Base-by-base conservation (phyloP, 1,284 basidiomycete genomes). In the Phylloboletellus chloephorus region DNA sequence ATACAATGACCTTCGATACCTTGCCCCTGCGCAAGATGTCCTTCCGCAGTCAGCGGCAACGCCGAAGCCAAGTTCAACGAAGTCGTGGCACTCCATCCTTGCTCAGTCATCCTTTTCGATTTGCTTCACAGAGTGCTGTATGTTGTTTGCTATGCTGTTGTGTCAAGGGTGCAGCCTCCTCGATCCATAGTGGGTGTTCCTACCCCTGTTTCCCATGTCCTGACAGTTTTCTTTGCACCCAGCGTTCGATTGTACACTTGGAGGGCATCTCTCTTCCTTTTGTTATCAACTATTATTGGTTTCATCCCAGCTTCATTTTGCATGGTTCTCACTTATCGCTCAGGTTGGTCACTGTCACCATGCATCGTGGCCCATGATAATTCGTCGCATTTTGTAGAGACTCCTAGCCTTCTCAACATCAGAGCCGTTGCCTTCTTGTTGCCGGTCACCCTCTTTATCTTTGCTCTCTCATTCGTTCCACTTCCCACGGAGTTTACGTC, bases 111-210 rank as follows among this genome's bases (percentile, higher is more conserved):
- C 76, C 4, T 87, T 87, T 52, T 73, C 82, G 0, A 57, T 75
- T 21, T 81, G 77, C 50, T 83, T 87, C 54, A 73, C 78, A 3
- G 84, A 86, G 57, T 75, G 77, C 40, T 80, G 76, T 46, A 72
- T 74, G 47, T 63, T 88, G 43, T 86, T 87, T 52, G 49, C 75
- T 11, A 64, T 88, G 43, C 63, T 88, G 7, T 73, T 87, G 63
- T 69, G 73, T 21, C 85, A 88, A 60, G 81, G 73, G 3, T 36
- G 77, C 31, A 65, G 70, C 35, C 39, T 78, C 1, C 66, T 84
- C 29, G 65, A 71, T 31, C 51, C 76, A 15, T 54, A 60, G 80
- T 84, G 37, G 45, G 76, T 67, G n/a, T 22, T 31, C 19, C 2
- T 35, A 30, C 2, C 12, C 17, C 25, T 19, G 24, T 34, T 13